Conservation (phyloP, 768 basidiomycete species). For the Asterophora parasitica region DNA sequence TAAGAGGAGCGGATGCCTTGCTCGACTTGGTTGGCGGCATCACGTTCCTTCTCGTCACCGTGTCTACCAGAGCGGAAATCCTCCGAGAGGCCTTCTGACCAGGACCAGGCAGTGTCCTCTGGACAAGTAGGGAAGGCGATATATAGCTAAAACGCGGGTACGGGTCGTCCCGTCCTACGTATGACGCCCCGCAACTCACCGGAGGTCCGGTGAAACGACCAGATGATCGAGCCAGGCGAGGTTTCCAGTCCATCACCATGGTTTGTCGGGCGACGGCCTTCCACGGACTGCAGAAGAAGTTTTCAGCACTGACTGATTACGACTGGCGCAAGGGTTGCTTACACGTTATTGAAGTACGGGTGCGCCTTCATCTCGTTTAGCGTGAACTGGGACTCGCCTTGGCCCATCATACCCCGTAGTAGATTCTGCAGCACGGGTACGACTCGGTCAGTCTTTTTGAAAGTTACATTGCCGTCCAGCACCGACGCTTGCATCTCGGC, state of each 20-base stretch:
- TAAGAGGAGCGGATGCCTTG: background rate
- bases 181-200: no score
- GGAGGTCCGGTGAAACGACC: no score
- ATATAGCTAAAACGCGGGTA: no score
- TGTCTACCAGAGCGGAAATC: background rate
- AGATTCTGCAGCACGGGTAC: slow-evolving; percentile 2
- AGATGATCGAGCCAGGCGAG: no score
- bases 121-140: background rate
- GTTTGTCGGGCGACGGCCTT: background rate
- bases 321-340: background rate
- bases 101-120: background rate
- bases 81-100: background rate
- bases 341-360: slow-evolving; percentile 10
- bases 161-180: no score
- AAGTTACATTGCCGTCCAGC: slow-evolving; percentile 1
- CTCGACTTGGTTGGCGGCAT: background rate
- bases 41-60: background rate
- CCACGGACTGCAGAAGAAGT: slow-evolving; percentile 1
- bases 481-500: background rate
- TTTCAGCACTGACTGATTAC: background rate
- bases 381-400: background rate
- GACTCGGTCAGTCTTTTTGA: slow-evolving; percentile 2
- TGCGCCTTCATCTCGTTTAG: slow-evolving; percentile 5
- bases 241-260: no score
- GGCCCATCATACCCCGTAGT: slow-evolving; percentile 1